phyloP scores from a whole-genome alignment of 768 basidiomycete species.

The Dacryopinax primogenitus region DNA sequence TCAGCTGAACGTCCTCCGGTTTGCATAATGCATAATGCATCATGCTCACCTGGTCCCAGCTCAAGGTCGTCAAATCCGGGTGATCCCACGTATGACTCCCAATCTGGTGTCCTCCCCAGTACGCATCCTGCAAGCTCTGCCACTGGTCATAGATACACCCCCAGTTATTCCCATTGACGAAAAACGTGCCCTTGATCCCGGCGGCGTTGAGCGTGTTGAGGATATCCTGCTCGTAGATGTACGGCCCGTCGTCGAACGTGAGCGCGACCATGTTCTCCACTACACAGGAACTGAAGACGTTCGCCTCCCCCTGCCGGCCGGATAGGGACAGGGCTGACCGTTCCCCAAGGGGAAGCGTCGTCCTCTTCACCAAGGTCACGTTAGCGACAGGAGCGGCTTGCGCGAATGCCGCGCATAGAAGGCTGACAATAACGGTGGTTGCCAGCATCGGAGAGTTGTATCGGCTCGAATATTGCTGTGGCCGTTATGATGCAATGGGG shows the following conservation, averaged over 20 bases:
- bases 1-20: not conserved
- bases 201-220: constrained; percentile 12
- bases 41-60: not conserved
- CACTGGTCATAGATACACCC: constrained; percentile 16
- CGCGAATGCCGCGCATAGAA: not conserved
- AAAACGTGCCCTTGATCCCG: constrained; percentile 35
- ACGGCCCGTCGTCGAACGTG: constrained; percentile 23
- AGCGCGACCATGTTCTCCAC: constrained; percentile 17
- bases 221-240: constrained; percentile 18
- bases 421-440: too few species aligned
- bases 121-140: constrained; percentile 5
- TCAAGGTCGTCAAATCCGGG: constrained; percentile 9
- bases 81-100: constrained; percentile 12
- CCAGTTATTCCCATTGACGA: constrained; percentile 20
- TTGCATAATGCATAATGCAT: not conserved
- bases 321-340: not conserved
- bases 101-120: constrained; percentile 13
- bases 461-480: too few species aligned
- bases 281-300: not conserved
- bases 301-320: not conserved
- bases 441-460: too few species aligned
- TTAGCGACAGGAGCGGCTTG: not conserved
- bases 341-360: not conserved
- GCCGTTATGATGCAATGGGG: too few species aligned
- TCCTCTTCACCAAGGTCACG: not conserved